Evolutionary conservation across 371 early-diverging fungal species (phyloP).

Genomic region (Syncephalis fuscata): DNA sequence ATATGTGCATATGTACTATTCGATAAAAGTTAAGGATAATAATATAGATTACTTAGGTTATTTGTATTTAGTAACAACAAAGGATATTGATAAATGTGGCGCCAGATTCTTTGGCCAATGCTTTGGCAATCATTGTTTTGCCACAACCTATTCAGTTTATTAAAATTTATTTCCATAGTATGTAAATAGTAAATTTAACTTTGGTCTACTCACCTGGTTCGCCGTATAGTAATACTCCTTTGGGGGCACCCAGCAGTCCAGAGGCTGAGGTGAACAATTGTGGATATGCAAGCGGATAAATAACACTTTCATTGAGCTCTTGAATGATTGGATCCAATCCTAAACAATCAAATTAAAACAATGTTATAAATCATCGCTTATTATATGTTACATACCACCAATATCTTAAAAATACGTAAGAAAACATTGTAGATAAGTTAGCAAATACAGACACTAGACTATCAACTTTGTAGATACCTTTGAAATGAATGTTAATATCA

Average conservation of each 20-base stretch:
- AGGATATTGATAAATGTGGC: conserved; percentile 86
- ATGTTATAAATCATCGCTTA: background rate
- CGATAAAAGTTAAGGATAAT: background rate
- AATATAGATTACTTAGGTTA: background rate
- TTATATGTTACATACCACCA: conserved; percentile 2
- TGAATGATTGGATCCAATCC: conserved; percentile 80
- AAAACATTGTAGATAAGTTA: background rate
- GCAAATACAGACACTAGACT: background rate
- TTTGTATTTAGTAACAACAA: background rate
- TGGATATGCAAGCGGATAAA: conserved; percentile 85
- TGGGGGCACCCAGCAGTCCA: conserved; percentile 81
- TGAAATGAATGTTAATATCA: conserved; percentile 73
- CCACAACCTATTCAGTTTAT: conserved; percentile 50
- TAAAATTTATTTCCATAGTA: background rate
- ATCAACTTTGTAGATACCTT: conserved; percentile 25
- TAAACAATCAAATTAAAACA: background rate
- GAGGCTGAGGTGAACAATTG: conserved; percentile 72
- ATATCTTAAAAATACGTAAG: conserved; percentile 3
- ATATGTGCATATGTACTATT: conserved; percentile 42
- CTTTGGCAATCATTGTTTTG: conserved; percentile 96
- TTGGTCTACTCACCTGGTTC: conserved; percentile 49
- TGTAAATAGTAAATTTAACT: background rate
- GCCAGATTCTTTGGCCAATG: conserved; percentile 87
- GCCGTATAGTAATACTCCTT: conserved; percentile 88
- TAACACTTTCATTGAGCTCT: conserved; percentile 82